A percentile compares a stretch with the other conserved stretches of the same genome.
These are phyloP conservation scores for Mallotus nudiflorus DNA, from an alignment of 345 rosid species.

Conservation along the genomic window DNA sequence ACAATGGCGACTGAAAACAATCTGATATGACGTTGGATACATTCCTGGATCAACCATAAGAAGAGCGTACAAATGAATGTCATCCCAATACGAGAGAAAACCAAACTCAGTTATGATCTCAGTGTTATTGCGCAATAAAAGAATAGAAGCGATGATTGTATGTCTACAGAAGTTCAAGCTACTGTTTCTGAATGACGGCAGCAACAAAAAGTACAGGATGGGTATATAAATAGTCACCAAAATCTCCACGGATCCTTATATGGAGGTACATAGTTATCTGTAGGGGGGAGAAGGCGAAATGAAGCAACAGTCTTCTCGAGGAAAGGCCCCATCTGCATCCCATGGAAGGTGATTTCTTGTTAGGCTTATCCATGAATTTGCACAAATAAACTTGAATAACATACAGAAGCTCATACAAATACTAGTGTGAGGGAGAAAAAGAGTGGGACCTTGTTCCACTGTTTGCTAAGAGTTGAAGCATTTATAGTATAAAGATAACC, in stretches of 20 bases:
- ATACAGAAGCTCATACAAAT: not conserved
- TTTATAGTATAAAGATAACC: slow-evolving; percentile 81
- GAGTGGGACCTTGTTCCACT: slow-evolving; percentile 72
- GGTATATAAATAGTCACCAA: slow-evolving; percentile 53
- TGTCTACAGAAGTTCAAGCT: not conserved
- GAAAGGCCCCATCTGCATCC: slow-evolving; percentile 82
- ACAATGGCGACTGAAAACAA: too few species aligned
- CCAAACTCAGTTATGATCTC: not conserved
- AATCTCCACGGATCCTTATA: slow-evolving; percentile 98
- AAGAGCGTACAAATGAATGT: not conserved
- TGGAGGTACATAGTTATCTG: slow-evolving; percentile 83
- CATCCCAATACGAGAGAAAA: not conserved
- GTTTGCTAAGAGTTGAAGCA: slow-evolving; percentile 86
- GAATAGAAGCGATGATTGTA: not conserved
- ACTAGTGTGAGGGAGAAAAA: not conserved
- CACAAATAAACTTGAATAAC: not conserved
- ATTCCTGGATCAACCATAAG: not conserved
- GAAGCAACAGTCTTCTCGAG: slow-evolving; percentile 64
- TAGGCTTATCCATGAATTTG: not conserved
- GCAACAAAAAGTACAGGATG: not conserved
- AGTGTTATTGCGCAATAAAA: not conserved
- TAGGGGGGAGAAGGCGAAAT: slow-evolving; percentile 78
- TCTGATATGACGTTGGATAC: not conserved
- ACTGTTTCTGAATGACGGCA: not conserved
- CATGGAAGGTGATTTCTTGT: slow-evolving; percentile 9